Conservation (phyloP, 352 stramenopile species). For the Lagenidium giganteum region DNA sequence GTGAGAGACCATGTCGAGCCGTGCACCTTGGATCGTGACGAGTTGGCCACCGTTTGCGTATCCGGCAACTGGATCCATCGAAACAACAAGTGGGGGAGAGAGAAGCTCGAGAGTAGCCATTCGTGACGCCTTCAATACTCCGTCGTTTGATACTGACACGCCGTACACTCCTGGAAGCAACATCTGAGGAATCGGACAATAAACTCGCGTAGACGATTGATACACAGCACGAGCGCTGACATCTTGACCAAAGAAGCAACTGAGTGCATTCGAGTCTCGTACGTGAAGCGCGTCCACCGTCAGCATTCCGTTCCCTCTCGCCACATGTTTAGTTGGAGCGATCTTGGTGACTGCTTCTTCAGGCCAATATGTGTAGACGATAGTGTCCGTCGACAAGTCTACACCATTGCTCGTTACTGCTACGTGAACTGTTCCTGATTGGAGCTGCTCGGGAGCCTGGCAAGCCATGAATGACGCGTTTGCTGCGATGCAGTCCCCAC, state of each 20-base stretch:
- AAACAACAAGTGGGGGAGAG: slow-evolving; percentile 37
- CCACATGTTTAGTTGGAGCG: slow-evolving; percentile 23
- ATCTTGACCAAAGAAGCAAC: slow-evolving; percentile 48
- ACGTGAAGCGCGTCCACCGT: slow-evolving; percentile 31
- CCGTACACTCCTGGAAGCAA: slow-evolving; percentile 20
- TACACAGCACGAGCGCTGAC: slow-evolving; percentile 18
- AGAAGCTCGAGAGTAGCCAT: slow-evolving; percentile 37
- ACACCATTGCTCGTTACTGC: slow-evolving; percentile 59
- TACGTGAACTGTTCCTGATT: slow-evolving; percentile 18
- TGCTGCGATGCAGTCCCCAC: neutral
- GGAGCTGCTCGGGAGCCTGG: slow-evolving; percentile 24
- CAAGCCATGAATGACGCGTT: slow-evolving; percentile 38
- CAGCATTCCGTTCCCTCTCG: slow-evolving; percentile 26
- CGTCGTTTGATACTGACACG: slow-evolving; percentile 53
- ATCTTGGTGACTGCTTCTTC: slow-evolving; percentile 39
- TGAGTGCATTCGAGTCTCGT: slow-evolving; percentile 28
- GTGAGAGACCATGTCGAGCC: slow-evolving; percentile 48
- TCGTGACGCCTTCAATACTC: slow-evolving; percentile 26
- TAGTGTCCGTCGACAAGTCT: slow-evolving; percentile 37
- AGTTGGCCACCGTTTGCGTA: slow-evolving; percentile 31
- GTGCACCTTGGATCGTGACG: slow-evolving; percentile 35
- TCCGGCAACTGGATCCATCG: slow-evolving; percentile 23
- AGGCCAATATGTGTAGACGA: slow-evolving; percentile 34
- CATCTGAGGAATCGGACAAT: slow-evolving; percentile 24
- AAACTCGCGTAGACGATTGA: slow-evolving; percentile 25